Evolutionary conservation across 352 stramenopile genomes (phyloP).

Genomic region (Globisporangium radiosum): DNA sequence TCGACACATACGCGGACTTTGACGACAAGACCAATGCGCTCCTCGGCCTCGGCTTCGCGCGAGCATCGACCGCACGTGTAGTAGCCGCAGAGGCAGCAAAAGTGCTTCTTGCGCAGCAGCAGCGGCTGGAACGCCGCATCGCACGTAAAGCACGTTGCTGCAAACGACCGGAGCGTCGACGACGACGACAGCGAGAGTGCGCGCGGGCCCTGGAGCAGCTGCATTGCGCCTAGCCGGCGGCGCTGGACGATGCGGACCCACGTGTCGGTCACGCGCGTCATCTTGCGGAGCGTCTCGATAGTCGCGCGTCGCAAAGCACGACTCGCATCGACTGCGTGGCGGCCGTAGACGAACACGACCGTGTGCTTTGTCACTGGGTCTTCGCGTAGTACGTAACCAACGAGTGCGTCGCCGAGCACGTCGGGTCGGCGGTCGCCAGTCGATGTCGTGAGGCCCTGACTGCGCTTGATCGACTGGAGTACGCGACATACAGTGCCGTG

Average conservation of each 20-base stretch:
- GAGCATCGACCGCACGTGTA: conserved; percentile 31
- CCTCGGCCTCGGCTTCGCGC: conserved; percentile 29
- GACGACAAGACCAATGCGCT: conserved; percentile 33
- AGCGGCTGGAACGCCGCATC: conserved; percentile 14
- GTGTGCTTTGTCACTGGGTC: conserved; percentile 16
- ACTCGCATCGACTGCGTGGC: not conserved
- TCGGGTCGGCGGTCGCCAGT: conserved; percentile 1
- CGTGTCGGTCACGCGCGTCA: conserved; percentile 12
- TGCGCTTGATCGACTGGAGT: conserved; percentile 10
- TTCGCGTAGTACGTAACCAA: conserved; percentile 20
- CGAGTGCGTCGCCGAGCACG: conserved; percentile 11
- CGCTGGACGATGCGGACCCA: conserved; percentile 15
- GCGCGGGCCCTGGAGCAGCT: conserved; percentile 4
- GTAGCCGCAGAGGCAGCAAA: conserved; percentile 40
- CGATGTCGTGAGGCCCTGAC: conserved; percentile 2
- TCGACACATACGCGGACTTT: conserved; percentile 29
- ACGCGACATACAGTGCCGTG: conserved; percentile 9
- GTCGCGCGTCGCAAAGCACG: conserved; percentile 2
- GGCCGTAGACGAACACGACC: conserved; percentile 15
- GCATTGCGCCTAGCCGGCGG: conserved; percentile 13
- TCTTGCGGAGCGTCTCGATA: conserved; percentile 14
- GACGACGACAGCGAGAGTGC: conserved; percentile 3
- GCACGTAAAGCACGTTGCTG: conserved; percentile 15
- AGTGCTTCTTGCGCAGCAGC: conserved; percentile 19
- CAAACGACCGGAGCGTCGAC: conserved; percentile 5